Evolutionary conservation across 1,139 yeast species (phyloP), one percentile per base, ranked within the genome.

Genomic region (Kluyveromyces sp.): DNA sequence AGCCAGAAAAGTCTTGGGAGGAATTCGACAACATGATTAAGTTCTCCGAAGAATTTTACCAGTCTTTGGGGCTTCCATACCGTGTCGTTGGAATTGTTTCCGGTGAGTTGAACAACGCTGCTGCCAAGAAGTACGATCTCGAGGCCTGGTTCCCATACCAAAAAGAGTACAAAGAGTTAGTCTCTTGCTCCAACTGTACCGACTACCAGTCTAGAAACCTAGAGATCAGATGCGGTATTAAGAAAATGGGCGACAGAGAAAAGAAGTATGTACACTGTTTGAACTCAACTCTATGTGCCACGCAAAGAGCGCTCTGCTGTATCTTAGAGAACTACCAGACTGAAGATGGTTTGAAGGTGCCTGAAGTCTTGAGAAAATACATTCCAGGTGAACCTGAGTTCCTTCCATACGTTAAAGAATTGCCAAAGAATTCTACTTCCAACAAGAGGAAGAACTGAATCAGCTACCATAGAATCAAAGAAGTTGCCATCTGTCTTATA

Each of bases 111-210:
- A 94, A 94, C 77, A 92, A 94, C 59, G 97, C 99, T 45, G 98
- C 98, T 49, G 96, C 98, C 55, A 92, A 92, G 76, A 92, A 92
- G 71, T 92, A 83, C 73, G 99, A 92, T 71, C 77, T 92, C 64
- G 99, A 92, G 74, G 99, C 99, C 39, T 92, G 99, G 99, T 94
- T 92, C 94, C 99, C 99, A 63, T 92, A 75, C 85, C 98, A 92
- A 75, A 78, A 88, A 68, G 98, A 94, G 70, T 94, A 86, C 74
- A 94, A 94, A 73, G 99, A 92, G 74, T 79, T 92, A 60, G 98
- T 94, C 48, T 87, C 96, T 20, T 92, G 97, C 74, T 89, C 97
- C 49, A 92, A 92, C 77, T 92, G 99, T 78, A 94, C 98, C 47
- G 99, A 92, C 71, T 92, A 92, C 72, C 99, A 92, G 74, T 85